Conservation (phyloP, 306 rosid genomes). For the Medicago lupulina region DNA sequence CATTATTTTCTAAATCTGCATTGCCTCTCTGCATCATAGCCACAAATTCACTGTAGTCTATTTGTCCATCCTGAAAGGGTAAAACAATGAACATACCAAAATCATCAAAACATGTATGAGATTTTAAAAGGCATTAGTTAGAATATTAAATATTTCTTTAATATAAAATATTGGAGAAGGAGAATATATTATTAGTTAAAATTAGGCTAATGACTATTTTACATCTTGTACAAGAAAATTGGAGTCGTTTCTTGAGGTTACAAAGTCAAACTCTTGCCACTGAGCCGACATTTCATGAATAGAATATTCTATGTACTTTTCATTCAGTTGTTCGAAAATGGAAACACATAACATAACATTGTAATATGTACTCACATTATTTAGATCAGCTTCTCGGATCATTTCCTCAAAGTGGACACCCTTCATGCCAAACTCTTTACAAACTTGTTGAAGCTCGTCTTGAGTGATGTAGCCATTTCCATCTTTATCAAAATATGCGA, state of each 20-base stretch:
- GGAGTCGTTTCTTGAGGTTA: too few species aligned
- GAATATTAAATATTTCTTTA: neutral
- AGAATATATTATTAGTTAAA: too few species aligned
- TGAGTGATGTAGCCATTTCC: conserved; percentile 85
- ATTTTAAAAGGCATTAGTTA: neutral
- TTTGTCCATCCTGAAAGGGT: conserved; percentile 75
- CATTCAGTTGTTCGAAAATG: neutral
- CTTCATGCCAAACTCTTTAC: conserved; percentile 73
- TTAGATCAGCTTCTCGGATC: conserved; percentile 72
- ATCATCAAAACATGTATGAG: neutral
- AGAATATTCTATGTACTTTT: neutral
- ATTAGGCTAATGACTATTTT: too few species aligned
- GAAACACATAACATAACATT: neutral
- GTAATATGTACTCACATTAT: conserved; percentile 62
- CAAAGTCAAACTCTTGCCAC: too few species aligned
- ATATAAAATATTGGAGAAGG: too few species aligned
- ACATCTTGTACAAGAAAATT: too few species aligned
- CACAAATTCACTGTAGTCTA: conserved; percentile 90
- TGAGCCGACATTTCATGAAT: too few species aligned
- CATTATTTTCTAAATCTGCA: conserved; percentile 59
- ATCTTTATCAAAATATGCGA: conserved; percentile 81
- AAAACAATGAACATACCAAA: conserved; percentile 32
- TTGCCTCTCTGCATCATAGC: conserved; percentile 83
- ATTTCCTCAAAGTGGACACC: conserved; percentile 68
- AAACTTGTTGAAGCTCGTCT: conserved; percentile 81